Percentiles rank a stretch among this genome's conserved stretches.
These are phyloP conservation scores for Rhodotorula sp. DNA, from an alignment of 1,284 basidiomycete species.

Conservation along the genomic window DNA sequence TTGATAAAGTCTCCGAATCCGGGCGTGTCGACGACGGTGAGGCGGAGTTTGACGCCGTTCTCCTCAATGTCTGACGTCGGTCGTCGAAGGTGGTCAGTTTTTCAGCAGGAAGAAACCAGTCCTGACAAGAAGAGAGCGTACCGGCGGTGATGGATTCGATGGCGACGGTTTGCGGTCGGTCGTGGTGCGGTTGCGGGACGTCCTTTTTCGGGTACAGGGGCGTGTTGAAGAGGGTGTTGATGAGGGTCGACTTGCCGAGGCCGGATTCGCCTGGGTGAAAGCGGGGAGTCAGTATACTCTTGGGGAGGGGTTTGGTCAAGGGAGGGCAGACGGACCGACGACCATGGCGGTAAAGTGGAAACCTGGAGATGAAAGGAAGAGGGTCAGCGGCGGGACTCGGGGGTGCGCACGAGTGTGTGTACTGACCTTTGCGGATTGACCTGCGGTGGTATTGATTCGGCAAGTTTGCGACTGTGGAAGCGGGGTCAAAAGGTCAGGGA, in stretches of 20 bases:
- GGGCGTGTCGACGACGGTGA: constrained; percentile 97
- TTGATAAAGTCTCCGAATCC: constrained; percentile 97
- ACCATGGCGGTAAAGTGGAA: constrained; percentile 97
- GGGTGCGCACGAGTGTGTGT: neutral
- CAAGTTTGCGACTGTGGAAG: constrained; percentile 67
- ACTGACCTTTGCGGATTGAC: constrained; percentile 64
- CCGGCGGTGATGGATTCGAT: constrained; percentile 96
- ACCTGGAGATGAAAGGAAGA: constrained; percentile 45
- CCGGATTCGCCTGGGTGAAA: constrained; percentile 81
- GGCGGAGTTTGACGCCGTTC: constrained; percentile 85
- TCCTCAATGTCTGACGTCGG: constrained; percentile 82
- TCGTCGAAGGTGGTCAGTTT: neutral
- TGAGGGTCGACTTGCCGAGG: constrained; percentile 92
- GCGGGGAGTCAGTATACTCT: constrained; percentile 13
- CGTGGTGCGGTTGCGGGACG: constrained; percentile 74
- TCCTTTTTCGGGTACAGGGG: constrained; percentile 82
- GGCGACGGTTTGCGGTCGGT: constrained; percentile 84
- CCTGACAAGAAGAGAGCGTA: constrained; percentile 52
- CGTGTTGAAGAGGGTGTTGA: constrained; percentile 97
- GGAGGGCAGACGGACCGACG: constrained; percentile 67
- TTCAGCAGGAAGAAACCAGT: neutral
- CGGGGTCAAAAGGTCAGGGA: too few relatives aligned
- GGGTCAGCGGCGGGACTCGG: neutral
- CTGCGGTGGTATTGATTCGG: constrained; percentile 97
- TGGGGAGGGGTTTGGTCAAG: constrained; percentile 20